Evolutionary conservation across 2,329 filamentous ascomycete genomes (phyloP).

Genomic region (Fusarium keratoplasticum): DNA sequence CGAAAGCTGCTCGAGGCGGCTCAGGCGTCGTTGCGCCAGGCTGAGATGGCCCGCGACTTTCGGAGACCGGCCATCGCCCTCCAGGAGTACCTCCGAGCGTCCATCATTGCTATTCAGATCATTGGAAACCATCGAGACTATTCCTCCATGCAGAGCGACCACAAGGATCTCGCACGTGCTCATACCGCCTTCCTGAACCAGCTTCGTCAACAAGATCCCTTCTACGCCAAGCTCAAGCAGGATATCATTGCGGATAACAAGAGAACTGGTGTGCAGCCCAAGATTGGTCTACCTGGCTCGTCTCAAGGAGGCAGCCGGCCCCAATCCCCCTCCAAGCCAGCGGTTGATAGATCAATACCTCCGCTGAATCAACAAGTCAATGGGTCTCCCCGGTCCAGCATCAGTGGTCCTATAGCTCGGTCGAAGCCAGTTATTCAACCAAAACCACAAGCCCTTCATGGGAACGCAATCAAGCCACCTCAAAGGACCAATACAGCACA

Average conservation of each 20-base stretch:
- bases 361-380: conserved; percentile 25
- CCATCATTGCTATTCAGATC: conserved; percentile 79
- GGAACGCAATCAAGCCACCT: conserved; percentile 60
- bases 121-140: conserved; percentile 84
- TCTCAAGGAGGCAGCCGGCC: conserved; percentile 28
- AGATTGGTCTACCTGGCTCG: conserved; percentile 25
- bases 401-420: conserved; percentile 42
- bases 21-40: conserved; percentile 66
- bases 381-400: conserved; percentile 31
- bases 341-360: conserved; percentile 19
- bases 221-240: conserved; percentile 69
- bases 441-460: conserved; percentile 75
- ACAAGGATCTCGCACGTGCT: conserved; percentile 58
- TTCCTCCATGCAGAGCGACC: conserved; percentile 69
- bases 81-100: conserved; percentile 85
- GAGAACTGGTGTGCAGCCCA: conserved; percentile 68
- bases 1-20: conserved; percentile 65
- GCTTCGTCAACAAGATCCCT: conserved; percentile 59
- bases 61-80: conserved; percentile 79
- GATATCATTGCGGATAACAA: conserved; percentile 73
- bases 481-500: conserved; percentile 49
- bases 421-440: conserved; percentile 67
- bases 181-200: conserved; percentile 64
- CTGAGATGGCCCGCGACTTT: conserved; percentile 72
- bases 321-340: conserved; percentile 31